Conservation (phyloP, 805 yeast species). For the Kockiozyma suomiensis region DNA sequence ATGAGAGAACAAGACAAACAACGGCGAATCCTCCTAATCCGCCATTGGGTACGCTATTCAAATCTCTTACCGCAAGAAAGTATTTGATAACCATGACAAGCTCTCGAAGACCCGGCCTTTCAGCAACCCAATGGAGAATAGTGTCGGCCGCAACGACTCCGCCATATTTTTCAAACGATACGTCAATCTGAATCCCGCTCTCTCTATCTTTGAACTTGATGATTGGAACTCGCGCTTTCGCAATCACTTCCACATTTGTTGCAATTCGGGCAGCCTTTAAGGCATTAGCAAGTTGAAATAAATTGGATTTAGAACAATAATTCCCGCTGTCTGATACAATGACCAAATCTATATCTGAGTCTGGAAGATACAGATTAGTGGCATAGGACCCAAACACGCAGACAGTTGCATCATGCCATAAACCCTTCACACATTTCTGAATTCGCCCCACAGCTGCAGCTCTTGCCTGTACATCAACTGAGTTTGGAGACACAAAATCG, state of each 20-base stretch:
- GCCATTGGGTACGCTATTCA: slow-evolving; percentile 88
- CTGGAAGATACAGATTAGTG: slow-evolving; percentile 89
- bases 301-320: slow-evolving; percentile 60
- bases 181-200: slow-evolving; percentile 76
- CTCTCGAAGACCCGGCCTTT: slow-evolving; percentile 79
- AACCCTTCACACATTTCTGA: slow-evolving; percentile 51
- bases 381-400: slow-evolving; percentile 94
- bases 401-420: slow-evolving; percentile 80
- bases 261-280: slow-evolving; percentile 66
- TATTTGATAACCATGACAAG: slow-evolving; percentile 81
- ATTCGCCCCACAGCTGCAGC: slow-evolving; percentile 65
- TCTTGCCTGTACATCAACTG: slow-evolving; percentile 67
- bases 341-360: slow-evolving; percentile 95
- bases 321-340: slow-evolving; percentile 65
- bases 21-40: slow-evolving; percentile 94
- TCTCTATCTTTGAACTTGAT: slow-evolving; percentile 81
- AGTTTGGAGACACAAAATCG: slow-evolving; percentile 81
- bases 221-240: slow-evolving; percentile 91
- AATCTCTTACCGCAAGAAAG: slow-evolving; percentile 71
- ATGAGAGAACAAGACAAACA: slow-evolving; percentile 82
- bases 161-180: slow-evolving; percentile 90
- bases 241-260: slow-evolving; percentile 75
- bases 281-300: slow-evolving; percentile 73
- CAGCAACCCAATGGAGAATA: slow-evolving; percentile 71
- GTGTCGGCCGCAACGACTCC: slow-evolving; percentile 72